Conservation (phyloP, 108 stramenopile species). For the Stephanodiscus triporus region DNA sequence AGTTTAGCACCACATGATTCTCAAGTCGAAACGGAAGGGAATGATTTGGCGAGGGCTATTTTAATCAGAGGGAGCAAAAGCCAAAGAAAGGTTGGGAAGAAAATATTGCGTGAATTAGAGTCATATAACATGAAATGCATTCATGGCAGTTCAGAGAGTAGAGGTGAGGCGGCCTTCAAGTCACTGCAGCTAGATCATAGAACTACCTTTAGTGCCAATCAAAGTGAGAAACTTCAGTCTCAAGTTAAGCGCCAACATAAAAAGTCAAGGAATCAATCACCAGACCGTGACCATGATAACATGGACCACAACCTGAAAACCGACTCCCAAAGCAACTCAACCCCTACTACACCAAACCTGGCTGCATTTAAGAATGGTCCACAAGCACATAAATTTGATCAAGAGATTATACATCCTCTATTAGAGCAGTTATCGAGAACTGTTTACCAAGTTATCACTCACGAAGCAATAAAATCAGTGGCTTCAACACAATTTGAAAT, state of each 20-base stretch:
- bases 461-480: slow-evolving; percentile 15
- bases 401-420: slow-evolving; percentile 7
- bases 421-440: slow-evolving; percentile 19
- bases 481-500: slow-evolving; percentile 1
- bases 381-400: slow-evolving; percentile 1
- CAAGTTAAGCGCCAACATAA: slow-evolving; percentile 18
- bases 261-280: slow-evolving; percentile 25
- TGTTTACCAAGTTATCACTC: slow-evolving; percentile 36
- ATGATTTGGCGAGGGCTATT: slow-evolving; percentile 22
- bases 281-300: slow-evolving; percentile 1
- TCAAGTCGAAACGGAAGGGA: background rate
- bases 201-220: background rate
- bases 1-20: background rate
- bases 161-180: background rate
- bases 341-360: background rate
- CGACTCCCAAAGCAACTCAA: background rate
- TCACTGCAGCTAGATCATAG: background rate
- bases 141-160: background rate
- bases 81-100: slow-evolving; percentile 63
- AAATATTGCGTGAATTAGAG: slow-evolving; percentile 47
- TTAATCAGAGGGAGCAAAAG: slow-evolving; percentile 57
- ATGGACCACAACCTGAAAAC: background rate
- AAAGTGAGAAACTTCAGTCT: background rate
- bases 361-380: background rate
- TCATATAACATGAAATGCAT: slow-evolving; percentile 30